Evolutionary conservation across 345 rosid genomes (phyloP), one percentile per base, ranked within the genome.

Genomic region (Eutrema heterophyllum): DNA sequence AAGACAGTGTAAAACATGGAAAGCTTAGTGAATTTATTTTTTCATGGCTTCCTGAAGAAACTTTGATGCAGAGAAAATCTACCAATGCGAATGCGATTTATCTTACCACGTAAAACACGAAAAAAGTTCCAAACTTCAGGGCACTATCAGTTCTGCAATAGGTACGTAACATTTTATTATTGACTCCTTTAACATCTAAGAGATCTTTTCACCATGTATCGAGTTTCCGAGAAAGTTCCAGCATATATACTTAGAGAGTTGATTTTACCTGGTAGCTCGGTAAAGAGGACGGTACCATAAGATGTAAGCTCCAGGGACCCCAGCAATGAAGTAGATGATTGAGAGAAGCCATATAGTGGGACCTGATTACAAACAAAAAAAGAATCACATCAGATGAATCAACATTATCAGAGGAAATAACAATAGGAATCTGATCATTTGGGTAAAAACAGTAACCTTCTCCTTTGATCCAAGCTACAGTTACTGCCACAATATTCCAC

Each of bases 241-340:
- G 65, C 39, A 55, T 70, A 32, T 30, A 64, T 57, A 18, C 30
- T 54, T 46, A 40, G 12, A 70, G 46, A 70, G 39, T 21, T 56
- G 45, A 59, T 30, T 16, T 26, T 90, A 96, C 99, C 99, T 92
- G 84, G 88, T 87, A 72, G 99, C 99, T 73, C 93, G 87, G 75
- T 96, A 96, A 44, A 96, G 87, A 60, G 99, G 99, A 63, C 93
- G 90, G 78, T 96, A 96, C 99, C 99, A 96, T 70, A 83, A 39
- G 59, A 88, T 84, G 60, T 92, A 96, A 58, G 81, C 97, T 53
- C 97, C 98, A 74, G 99, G 99, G 81, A 82, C 86, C 60, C 98
- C 98, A 0, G 95, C 66, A 67, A 96, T 80, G 85, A 85, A 83
- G 81, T 96, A 96, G 82, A 96, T 96, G 72, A 92, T 75, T 56